A percentile compares a stretch with the other conserved stretches of the same genome.
These are phyloP conservation scores for Neofusicoccum sp. DNA, from an alignment of 2,329 filamentous ascomycete genomes.

Conservation along the genomic window DNA sequence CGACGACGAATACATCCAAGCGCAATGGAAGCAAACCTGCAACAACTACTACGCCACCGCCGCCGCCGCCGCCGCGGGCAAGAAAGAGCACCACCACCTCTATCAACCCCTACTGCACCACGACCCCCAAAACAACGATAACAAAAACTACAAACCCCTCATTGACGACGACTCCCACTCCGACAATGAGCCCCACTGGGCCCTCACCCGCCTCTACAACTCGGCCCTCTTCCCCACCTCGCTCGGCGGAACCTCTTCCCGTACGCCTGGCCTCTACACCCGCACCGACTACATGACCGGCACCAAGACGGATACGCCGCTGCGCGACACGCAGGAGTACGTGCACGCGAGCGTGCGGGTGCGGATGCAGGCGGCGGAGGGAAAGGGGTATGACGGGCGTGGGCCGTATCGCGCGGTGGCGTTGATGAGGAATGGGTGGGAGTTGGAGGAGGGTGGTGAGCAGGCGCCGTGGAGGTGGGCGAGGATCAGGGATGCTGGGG, in stretches of 20 bases:
- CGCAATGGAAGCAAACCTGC: neutral
- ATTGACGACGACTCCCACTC: neutral
- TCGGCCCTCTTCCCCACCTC: slow-evolving; percentile 14
- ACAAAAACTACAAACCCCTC: neutral
- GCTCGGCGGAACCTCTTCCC: slow-evolving; percentile 17
- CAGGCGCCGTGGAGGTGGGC: neutral
- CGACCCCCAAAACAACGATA: neutral
- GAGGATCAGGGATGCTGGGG: neutral
- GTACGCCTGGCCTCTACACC: slow-evolving; percentile 19
- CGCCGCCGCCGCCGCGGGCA: neutral
- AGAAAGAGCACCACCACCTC: neutral
- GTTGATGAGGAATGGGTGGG: slow-evolving; percentile 7
- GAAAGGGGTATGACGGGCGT: slow-evolving; percentile 12
- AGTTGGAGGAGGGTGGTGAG: neutral
- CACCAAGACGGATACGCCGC: neutral
- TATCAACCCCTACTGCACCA: neutral
- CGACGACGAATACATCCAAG: slow-evolving; percentile 43
- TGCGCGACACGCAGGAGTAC: slow-evolving; percentile 21
- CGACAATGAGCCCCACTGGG: slow-evolving; percentile 11
- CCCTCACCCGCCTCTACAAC: slow-evolving; percentile 21
- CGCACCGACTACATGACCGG: slow-evolving; percentile 17
- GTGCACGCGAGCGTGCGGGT: slow-evolving; percentile 23
- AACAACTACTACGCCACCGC: neutral
- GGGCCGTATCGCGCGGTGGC: slow-evolving; percentile 16
- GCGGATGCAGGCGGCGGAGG: slow-evolving; percentile 4